Evolutionary conservation across 176 grass and related monocot species (phyloP), one percentile per base, ranked within the genome.

Genomic region (Carex myosuroides): DNA sequence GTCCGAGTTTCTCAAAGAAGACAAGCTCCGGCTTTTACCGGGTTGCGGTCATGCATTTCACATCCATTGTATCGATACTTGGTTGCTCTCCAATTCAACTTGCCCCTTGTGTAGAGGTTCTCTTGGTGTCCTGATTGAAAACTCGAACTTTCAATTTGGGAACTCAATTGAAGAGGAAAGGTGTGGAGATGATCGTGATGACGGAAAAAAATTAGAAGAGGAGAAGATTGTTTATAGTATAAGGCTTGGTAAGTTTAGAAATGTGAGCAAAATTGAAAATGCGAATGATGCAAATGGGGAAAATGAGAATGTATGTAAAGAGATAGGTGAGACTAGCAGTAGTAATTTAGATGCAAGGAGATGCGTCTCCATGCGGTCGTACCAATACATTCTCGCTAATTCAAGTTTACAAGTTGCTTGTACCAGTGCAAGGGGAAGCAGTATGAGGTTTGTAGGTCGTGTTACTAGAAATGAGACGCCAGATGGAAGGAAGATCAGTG

Each of bases 41-140:
- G 84, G 85, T 6, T 98, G 95, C 61, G 90, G 95, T 1, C 95
- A 98, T 79, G 95, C 95, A 1, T 98, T 98, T 93, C 92, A 98
- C 79, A 83, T 98, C 30, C 29, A 76, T 13, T 94, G 95, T 86
- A 98, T 98, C 20, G 92, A 98, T 62, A 98, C 95, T 0, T 98
- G 95, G 92, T 87, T 98, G 50, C 87, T 98, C 53, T 98, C 92
- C 92, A 98, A 98, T 81, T 98, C 92, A 0, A 94, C 95, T 16
- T 98, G 95, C 79, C 95, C 95, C 39, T 90, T 98, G 63, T 98
- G 95, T 81, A 81, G 95, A 88, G 53, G 84, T 83, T 82, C 92
- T 93, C 84, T 98, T 88, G 33, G 78, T 60, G 54, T 85, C 5
- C 78, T 86, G 22, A 62, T 73, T 3, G 92, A 98, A 8, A 85